These are phyloP conservation scores for Kandelia obovata DNA, from an alignment of 345 rosid genomes.

Conservation along the genomic window DNA sequence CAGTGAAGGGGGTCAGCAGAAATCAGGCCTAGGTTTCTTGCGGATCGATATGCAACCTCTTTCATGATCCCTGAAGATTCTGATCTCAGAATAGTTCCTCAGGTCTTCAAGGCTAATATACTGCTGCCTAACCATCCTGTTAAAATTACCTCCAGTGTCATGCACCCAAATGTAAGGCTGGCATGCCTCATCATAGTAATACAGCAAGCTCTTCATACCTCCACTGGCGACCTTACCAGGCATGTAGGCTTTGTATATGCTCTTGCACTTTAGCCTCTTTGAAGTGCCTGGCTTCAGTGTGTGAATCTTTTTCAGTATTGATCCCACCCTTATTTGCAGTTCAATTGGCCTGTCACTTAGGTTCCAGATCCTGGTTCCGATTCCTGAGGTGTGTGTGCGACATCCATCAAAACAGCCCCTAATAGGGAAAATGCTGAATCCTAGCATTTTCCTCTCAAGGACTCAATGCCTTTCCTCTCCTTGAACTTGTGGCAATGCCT, in stretches of 20 bases:
- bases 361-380: slow-evolving; percentile 73
- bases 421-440: slow-evolving; percentile 38
- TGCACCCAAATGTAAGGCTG: slow-evolving; percentile 86
- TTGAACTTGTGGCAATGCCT: slow-evolving; percentile 24
- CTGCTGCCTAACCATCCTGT: slow-evolving; percentile 89
- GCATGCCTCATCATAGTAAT: slow-evolving; percentile 72
- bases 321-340: slow-evolving; percentile 79
- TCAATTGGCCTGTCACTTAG: slow-evolving; percentile 69
- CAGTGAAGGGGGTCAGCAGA: slow-evolving; percentile 40
- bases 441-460: slow-evolving; percentile 36
- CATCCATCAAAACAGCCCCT: slow-evolving; percentile 77
- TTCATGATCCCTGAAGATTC: slow-evolving; percentile 60
- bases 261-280: slow-evolving; percentile 64
- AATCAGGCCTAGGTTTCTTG: slow-evolving; percentile 67
- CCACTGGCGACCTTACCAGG: slow-evolving; percentile 30
- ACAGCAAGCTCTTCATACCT: slow-evolving; percentile 57
- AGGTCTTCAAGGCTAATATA: slow-evolving; percentile 79
- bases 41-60: slow-evolving; percentile 67
- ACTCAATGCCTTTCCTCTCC: slow-evolving; percentile 37
- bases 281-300: slow-evolving; percentile 80
- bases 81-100: slow-evolving; percentile 76
- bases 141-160: slow-evolving; percentile 60
- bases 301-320: slow-evolving; percentile 74
- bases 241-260: slow-evolving; percentile 74
- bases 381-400: slow-evolving; percentile 48